Evolutionary conservation across 371 early-diverging fungal genomes (phyloP).

Genomic region (Massospora cicadina): DNA sequence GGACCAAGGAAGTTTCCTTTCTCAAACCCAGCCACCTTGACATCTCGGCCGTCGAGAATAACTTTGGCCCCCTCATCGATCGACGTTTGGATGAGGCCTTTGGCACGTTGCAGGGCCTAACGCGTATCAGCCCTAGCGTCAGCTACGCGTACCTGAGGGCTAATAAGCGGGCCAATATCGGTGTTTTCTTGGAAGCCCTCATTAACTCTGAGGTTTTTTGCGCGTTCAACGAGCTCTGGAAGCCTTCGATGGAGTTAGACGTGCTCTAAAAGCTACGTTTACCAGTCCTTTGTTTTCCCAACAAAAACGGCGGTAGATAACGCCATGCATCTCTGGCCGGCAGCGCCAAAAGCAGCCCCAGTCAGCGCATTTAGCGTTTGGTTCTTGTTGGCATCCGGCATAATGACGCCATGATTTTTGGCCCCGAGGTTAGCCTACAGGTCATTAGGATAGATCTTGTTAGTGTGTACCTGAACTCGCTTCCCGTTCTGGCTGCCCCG

Average conservation of each 20-base stretch:
- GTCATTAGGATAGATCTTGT: neutral
- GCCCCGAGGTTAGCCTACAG: conserved; percentile 81
- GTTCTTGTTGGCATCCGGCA: conserved; percentile 84
- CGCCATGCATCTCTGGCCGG: conserved; percentile 93
- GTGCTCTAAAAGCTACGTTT: neutral
- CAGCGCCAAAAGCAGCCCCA: conserved; percentile 94
- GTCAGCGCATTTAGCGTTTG: conserved; percentile 75
- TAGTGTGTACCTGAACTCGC: conserved; percentile 63
- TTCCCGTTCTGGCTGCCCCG: conserved; percentile 84
- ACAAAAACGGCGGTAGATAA: conserved; percentile 83
- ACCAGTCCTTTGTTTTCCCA: conserved; percentile 70
- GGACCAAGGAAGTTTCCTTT: conserved; percentile 92
- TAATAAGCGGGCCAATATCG: conserved; percentile 86
- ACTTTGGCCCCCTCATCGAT: conserved; percentile 79
- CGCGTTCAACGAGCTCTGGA: conserved; percentile 76
- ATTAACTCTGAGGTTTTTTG: conserved; percentile 64
- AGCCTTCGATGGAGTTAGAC: conserved; percentile 14
- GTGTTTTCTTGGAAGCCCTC: conserved; percentile 73
- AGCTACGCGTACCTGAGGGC: conserved; percentile 24
- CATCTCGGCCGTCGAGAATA: conserved; percentile 76
- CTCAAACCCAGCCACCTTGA: conserved; percentile 39
- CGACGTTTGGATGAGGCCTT: conserved; percentile 63
- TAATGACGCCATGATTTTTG: conserved; percentile 92
- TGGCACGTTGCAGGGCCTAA: conserved; percentile 54
- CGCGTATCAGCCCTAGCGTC: neutral